Evolutionary conservation across 345 rosid genomes (phyloP), one percentile per base, ranked within the genome.

Genomic region (Eucalyptus dawsonii): DNA sequence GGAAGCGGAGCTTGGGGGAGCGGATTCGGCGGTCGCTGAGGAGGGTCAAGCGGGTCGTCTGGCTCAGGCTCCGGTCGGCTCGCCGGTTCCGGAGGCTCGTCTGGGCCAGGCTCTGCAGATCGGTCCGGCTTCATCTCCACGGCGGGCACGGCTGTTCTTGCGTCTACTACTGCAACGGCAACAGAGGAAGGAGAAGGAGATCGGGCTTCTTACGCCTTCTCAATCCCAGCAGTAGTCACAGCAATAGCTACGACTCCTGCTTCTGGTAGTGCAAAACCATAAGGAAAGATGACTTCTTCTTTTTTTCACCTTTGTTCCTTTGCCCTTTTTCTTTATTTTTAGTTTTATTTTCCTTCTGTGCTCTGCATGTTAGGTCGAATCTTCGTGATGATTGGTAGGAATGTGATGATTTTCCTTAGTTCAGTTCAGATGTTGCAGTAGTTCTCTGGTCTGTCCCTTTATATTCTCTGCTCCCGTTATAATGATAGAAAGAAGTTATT

Each of bases 1-100:
- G 97, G 76, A 96, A 95, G 90, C 91, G 89, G 91, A 93, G 94
- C 69, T 65, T 96, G 42, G 19, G 91, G 0, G 96, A 97, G 91
- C 93, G 89, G 91, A 92, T 97, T 45, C 93, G 90, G 92, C 83
- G 85, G 86, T 94, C 95, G 34, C 89, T 96, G 60, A 88, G 86
- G 40, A 88, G 93, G 91, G 94, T 88, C 53, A 96, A 94, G 94
- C 95, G 92, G 93, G 93, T 93, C 58, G 87, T 94, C 7, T 91
- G 95, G 93, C 50, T 94, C 31, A 92, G 90, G 91, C 90, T 94
- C 51, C 91, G 93, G 80, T 94, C 95, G 1, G 94, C 91, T 72
- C 93, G 93, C 22, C 92, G 87, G 86, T 69, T 95, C 5, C 89
- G 93, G 87, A 92, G 89, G 91, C 86, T 95, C 47, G 96, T 95